phyloP scores from a whole-genome alignment of 2,329 filamentous ascomycete species.

The Neonectria neomacrospora region DNA sequence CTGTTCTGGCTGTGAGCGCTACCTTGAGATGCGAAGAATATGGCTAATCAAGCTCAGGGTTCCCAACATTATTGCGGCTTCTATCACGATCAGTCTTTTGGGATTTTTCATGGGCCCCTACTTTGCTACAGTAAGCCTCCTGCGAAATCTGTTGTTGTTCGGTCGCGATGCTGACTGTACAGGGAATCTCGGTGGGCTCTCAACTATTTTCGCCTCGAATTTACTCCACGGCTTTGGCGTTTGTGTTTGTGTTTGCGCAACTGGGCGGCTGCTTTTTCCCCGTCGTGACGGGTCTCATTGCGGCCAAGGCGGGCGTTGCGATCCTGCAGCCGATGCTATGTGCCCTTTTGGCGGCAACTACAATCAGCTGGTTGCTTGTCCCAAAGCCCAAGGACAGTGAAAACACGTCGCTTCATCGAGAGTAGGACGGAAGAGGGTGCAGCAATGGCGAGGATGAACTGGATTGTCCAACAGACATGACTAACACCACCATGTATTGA shows the following conservation, averaged over 20 bases:
- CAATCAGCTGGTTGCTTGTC: constrained; percentile 59
- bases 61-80: constrained; percentile 59
- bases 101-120: constrained; percentile 69
- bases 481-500: background rate
- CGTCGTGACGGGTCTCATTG: constrained; percentile 64
- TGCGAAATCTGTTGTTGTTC: accelerated
- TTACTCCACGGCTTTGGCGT: constrained; percentile 52
- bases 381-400: constrained; percentile 49
- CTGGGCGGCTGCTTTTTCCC: constrained; percentile 67
- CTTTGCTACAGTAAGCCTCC: constrained; percentile 62
- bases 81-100: constrained; percentile 63
- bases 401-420: constrained; percentile 48
- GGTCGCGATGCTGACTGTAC: background rate
- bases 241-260: constrained; percentile 69
- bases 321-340: constrained; percentile 64
- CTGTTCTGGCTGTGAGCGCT: constrained; percentile 67
- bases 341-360: constrained; percentile 58
- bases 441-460: background rate
- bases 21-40: accelerated
- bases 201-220: constrained; percentile 58
- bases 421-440: constrained; percentile 36
- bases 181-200: constrained; percentile 65
- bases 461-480: background rate
- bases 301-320: constrained; percentile 56
- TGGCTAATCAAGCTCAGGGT: constrained; percentile 44